A percentile compares a stretch with the other conserved stretches of the same genome.
Evolutionary conservation across 257 asterid genomes (phyloP).

Genomic region (Voacanga thouarsii): DNA sequence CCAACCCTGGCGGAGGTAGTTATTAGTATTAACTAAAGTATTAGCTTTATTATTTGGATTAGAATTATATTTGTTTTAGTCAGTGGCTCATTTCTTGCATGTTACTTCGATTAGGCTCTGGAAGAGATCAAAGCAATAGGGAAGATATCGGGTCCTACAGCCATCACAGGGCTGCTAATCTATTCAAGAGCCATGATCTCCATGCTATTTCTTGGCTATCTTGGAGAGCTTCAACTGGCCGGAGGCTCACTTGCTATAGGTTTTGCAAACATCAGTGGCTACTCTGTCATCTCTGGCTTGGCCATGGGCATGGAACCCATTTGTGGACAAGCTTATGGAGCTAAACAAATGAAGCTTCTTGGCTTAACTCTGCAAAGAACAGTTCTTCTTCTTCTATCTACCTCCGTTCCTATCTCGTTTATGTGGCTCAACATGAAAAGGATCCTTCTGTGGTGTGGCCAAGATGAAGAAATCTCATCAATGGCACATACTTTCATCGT

Average conservation of each 20-base stretch:
- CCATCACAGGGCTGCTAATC: slow-evolving; percentile 67
- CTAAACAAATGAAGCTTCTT: slow-evolving; percentile 79
- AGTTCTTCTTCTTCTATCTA: slow-evolving; percentile 65
- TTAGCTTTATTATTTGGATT: no score
- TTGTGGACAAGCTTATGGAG: slow-evolving; percentile 95
- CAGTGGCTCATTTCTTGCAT: slow-evolving; percentile 3
- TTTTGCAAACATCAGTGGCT: slow-evolving; percentile 89
- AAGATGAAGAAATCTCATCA: slow-evolving; percentile 67
- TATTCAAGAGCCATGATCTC: slow-evolving; percentile 93
- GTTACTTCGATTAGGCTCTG: slow-evolving; percentile 40
- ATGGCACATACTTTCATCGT: slow-evolving; percentile 73
- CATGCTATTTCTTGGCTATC: slow-evolving; percentile 86
- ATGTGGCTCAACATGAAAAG: slow-evolving; percentile 81
- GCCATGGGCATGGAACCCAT: slow-evolving; percentile 99
- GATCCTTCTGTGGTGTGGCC: slow-evolving; percentile 73
- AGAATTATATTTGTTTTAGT: background rate
- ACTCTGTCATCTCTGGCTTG: slow-evolving; percentile 91
- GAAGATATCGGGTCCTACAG: slow-evolving; percentile 77
- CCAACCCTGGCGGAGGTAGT: slow-evolving; percentile 68
- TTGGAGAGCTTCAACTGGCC: slow-evolving; percentile 89
- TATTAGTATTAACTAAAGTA: no score
- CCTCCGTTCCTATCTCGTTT: slow-evolving; percentile 71
- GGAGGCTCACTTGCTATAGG: slow-evolving; percentile 95
- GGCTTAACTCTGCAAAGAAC: slow-evolving; percentile 91
- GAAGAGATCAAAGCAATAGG: slow-evolving; percentile 82